phyloP scores from a whole-genome alignment of 306 rosid genomes.

The Amphicarpaea edgeworthii region DNA sequence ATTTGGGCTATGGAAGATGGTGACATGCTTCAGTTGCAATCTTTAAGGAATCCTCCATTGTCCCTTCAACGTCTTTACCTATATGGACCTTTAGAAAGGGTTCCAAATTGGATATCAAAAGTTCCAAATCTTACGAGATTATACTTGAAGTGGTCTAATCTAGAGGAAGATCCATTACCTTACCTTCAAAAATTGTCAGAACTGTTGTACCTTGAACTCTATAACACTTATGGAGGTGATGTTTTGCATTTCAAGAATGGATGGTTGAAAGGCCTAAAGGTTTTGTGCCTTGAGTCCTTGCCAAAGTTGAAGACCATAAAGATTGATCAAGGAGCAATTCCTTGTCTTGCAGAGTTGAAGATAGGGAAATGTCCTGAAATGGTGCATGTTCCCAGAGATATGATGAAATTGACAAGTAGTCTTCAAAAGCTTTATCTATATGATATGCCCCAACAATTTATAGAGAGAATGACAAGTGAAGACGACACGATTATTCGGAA shows the following conservation, averaged over 20 bases:
- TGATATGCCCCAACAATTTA: background rate
- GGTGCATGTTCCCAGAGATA: background rate
- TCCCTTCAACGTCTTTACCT: background rate
- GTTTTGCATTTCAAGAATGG: background rate
- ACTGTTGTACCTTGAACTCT: background rate
- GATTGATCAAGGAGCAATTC: background rate
- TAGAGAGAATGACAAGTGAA: background rate
- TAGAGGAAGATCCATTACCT: conserved; percentile 1
- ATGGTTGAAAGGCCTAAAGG: background rate
- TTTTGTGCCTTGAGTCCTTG: background rate
- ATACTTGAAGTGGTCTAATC: conserved; percentile 3
- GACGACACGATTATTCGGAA: background rate
- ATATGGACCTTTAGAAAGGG: background rate
- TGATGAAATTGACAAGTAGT: background rate
- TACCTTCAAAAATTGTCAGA: background rate
- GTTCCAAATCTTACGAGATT: background rate
- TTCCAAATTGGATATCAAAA: background rate
- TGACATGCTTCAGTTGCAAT: background rate
- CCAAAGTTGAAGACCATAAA: conserved; percentile 2
- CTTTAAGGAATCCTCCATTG: background rate
- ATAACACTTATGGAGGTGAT: background rate
- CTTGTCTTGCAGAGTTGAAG: background rate
- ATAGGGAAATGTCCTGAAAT: background rate
- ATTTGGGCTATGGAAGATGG: background rate
- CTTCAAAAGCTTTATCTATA: background rate